A percentile compares a stretch with the other conserved stretches of the same genome.
Conservation (phyloP, 192 early-diverging fungal genomes). For the Coemansia sp. region DNA sequence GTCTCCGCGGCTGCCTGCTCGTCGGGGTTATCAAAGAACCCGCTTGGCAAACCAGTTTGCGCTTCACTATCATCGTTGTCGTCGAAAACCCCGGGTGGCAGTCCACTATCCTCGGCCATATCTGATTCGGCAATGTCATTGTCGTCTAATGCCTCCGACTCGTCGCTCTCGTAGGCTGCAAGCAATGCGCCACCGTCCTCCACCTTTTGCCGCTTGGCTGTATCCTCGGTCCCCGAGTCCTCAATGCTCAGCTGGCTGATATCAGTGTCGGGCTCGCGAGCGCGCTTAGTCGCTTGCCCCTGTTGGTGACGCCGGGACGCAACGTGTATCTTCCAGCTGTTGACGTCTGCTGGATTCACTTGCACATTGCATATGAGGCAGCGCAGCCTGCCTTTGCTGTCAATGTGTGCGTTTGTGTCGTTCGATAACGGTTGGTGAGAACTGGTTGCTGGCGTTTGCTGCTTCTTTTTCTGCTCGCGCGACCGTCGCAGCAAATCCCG, state of each 20-base stretch:
- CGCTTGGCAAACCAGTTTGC: background rate
- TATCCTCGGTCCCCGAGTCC: background rate
- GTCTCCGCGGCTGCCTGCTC: background rate
- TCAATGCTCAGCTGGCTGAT: constrained; percentile 5
- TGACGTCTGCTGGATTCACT: constrained; percentile 7
- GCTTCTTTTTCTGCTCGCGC: constrained; percentile 38
- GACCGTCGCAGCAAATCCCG: constrained; percentile 34
- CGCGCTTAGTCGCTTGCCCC: background rate
- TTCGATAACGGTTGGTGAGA: background rate
- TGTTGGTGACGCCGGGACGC: constrained; percentile 10
- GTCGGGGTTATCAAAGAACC: constrained; percentile 11
- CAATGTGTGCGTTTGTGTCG: background rate
- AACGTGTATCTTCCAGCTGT: constrained; percentile 13
- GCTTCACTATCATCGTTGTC: background rate
- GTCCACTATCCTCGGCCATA: background rate
- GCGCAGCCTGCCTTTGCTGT: background rate
- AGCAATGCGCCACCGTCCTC: background rate
- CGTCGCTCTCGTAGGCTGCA: constrained; percentile 10
- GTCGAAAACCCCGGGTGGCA: constrained; percentile 22
- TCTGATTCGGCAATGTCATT: constrained; percentile 7
- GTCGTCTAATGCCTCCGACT: background rate
- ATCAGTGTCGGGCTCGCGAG: background rate
- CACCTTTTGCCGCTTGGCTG: constrained; percentile 17
- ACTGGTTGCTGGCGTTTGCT: constrained; percentile 3
- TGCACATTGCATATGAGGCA: background rate